Percentiles rank a stretch among this genome's conserved stretches.
Evolutionary conservation across 2,329 filamentous ascomycete genomes (phyloP).

Genomic region (Aspergillus sp.): DNA sequence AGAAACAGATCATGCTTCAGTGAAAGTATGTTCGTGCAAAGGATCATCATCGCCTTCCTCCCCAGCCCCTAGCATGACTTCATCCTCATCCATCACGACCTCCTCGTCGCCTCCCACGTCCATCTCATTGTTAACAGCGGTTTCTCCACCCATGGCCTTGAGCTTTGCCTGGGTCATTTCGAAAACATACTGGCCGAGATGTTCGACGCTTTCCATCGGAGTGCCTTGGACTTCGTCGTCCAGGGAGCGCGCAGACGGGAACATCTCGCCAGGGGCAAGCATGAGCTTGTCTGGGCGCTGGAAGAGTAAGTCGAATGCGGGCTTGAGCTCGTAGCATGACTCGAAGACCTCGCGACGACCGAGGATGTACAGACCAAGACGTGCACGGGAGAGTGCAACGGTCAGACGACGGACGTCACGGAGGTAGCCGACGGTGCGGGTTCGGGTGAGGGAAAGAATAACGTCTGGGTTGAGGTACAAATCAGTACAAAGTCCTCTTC

Average conservation of each 20-base stretch:
- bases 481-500: conserved; percentile 17
- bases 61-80: conserved; percentile 36
- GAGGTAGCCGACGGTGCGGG: conserved; percentile 84
- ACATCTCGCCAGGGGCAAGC: conserved; percentile 84
- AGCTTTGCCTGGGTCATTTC: conserved; percentile 85
- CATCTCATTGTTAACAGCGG: conserved; percentile 39
- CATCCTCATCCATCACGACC: conserved; percentile 35
- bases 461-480: conserved; percentile 63
- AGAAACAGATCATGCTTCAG: conserved; percentile 1
- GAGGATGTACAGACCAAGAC: conserved; percentile 87
- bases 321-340: conserved; percentile 79
- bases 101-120: conserved; percentile 31
- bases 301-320: conserved; percentile 79
- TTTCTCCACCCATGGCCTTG: conserved; percentile 55
- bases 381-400: conserved; percentile 87
- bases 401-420: conserved; percentile 91
- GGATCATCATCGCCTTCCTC: conserved; percentile 38
- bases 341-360: conserved; percentile 88
- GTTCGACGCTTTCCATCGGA: conserved; percentile 87
- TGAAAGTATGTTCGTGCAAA: conserved; percentile 33
- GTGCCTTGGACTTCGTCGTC: conserved; percentile 56
- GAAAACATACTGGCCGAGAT: conserved; percentile 92
- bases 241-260: conserved; percentile 63
- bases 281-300: conserved; percentile 77
- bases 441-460: conserved; percentile 89